These are phyloP conservation scores for Conringia planisiliqua DNA, from an alignment of 345 rosid genomes.

Conservation along the genomic window DNA sequence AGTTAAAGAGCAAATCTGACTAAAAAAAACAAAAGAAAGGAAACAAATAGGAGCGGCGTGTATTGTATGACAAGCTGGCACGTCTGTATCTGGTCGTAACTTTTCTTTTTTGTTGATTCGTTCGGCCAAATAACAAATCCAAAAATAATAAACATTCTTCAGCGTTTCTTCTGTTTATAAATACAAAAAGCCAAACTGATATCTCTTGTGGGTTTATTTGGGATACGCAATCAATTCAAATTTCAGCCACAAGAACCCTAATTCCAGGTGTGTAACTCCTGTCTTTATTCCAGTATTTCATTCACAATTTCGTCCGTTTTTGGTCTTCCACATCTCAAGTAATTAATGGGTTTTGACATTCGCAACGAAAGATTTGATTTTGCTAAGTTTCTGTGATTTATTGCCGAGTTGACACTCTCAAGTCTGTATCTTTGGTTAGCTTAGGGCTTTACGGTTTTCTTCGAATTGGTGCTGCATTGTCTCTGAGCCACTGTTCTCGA, in stretches of 20 bases:
- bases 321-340: background rate
- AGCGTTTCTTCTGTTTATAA: constrained; percentile 7
- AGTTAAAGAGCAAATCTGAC: background rate
- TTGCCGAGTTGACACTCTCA: background rate
- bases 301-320: background rate
- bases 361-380: constrained; percentile 14
- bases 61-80: constrained; percentile 32
- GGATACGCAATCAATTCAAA: background rate
- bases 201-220: background rate
- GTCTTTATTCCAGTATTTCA: background rate
- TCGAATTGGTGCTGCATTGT: background rate
- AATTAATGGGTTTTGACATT: background rate
- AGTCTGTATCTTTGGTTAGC: constrained; percentile 8
- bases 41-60: constrained; percentile 7
- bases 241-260: constrained; percentile 30
- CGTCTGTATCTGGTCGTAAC: constrained; percentile 19
- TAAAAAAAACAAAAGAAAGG: background rate
- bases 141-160: constrained; percentile 23
- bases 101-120: constrained; percentile 9
- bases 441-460: background rate
- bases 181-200: background rate
- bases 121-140: constrained; percentile 27
- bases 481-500: background rate
- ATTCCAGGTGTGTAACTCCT: constrained; percentile 4
- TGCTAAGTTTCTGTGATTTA: no score